Percentiles rank a stretch among this genome's conserved stretches.
Conservation (phyloP, 805 yeast species). For the Nadsonia fulvescens region DNA sequence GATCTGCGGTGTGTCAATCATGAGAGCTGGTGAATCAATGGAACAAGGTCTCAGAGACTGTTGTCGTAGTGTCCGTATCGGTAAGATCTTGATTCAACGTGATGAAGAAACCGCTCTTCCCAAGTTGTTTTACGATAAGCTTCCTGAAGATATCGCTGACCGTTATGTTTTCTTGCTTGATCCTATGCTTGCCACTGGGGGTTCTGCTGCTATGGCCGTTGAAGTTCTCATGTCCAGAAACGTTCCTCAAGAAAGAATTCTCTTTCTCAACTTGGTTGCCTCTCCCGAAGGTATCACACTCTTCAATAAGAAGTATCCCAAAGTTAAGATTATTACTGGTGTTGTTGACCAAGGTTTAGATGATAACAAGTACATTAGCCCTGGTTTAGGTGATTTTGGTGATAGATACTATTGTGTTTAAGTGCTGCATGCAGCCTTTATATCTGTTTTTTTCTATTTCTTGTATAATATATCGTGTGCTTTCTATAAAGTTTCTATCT, state of each 20-base stretch:
- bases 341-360: constrained; percentile 78
- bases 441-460: too few species aligned
- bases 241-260: constrained; percentile 70
- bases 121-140: constrained; percentile 76
- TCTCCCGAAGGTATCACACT: constrained; percentile 85
- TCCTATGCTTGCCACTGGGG: constrained; percentile 98
- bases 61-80: constrained; percentile 88
- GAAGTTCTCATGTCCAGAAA: constrained; percentile 79
- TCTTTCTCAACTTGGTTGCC: constrained; percentile 80
- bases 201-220: constrained; percentile 93
- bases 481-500: too few species aligned
- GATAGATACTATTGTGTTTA: constrained; percentile 89
- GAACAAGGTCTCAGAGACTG: constrained; percentile 97
- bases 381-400: constrained; percentile 97
- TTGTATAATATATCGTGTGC: too few species aligned
- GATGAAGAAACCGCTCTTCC: constrained; percentile 96
- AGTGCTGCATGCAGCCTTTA: constrained; percentile 6
- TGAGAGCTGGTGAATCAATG: constrained; percentile 98
- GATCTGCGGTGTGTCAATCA: constrained; percentile 95
- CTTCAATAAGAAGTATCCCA: constrained; percentile 65
- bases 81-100: constrained; percentile 91
- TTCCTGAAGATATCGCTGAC: constrained; percentile 80
- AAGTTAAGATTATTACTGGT: constrained; percentile 81
- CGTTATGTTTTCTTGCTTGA: constrained; percentile 83
- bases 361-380: constrained; percentile 68